These are phyloP conservation scores for Talaromyces sp. DNA, from an alignment of 2,329 filamentous ascomycete species.

Conservation along the genomic window DNA sequence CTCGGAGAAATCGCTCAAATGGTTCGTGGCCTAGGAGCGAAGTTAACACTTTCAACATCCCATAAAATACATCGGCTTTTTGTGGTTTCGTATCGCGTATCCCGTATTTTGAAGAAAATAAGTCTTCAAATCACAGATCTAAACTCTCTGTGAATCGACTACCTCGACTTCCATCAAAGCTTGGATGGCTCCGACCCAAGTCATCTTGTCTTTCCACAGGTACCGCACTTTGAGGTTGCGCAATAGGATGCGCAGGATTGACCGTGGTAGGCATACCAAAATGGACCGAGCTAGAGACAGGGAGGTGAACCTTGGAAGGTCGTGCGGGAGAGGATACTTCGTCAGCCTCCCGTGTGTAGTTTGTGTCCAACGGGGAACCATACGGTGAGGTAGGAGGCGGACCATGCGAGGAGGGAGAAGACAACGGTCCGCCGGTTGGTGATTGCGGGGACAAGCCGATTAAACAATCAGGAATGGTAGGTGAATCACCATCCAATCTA, in stretches of 20 bases:
- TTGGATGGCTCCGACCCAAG: conserved; percentile 46
- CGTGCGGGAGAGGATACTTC: conserved; percentile 40
- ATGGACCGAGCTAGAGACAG: conserved; percentile 41
- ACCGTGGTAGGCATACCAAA: conserved; percentile 27
- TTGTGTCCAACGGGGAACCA: conserved; percentile 35
- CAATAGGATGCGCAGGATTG: conserved; percentile 28
- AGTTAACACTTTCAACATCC: conserved; percentile 8
- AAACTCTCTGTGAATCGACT: conserved; percentile 49
- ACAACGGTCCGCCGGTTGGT: conserved; percentile 24
- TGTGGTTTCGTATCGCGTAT: conserved; percentile 23
- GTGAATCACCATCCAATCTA: conserved; percentile 34
- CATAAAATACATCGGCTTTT: conserved; percentile 15
- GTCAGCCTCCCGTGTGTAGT: conserved; percentile 34
- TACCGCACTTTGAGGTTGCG: conserved; percentile 29
- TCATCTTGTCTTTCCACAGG: conserved; percentile 38
- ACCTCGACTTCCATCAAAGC: conserved; percentile 48
- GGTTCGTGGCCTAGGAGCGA: conserved; percentile 8
- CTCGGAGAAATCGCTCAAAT: conserved; percentile 7
- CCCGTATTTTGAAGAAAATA: conserved; percentile 9
- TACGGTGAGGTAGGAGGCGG: conserved; percentile 32
- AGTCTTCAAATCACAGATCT: conserved; percentile 25
- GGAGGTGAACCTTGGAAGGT: conserved; percentile 48
- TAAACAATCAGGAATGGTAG: conserved; percentile 27
- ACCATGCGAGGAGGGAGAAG: conserved; percentile 28
- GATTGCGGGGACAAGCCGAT: conserved; percentile 23